Base-by-base conservation (phyloP, 352 stramenopile genomes). In the Pythium periplocum region DNA sequence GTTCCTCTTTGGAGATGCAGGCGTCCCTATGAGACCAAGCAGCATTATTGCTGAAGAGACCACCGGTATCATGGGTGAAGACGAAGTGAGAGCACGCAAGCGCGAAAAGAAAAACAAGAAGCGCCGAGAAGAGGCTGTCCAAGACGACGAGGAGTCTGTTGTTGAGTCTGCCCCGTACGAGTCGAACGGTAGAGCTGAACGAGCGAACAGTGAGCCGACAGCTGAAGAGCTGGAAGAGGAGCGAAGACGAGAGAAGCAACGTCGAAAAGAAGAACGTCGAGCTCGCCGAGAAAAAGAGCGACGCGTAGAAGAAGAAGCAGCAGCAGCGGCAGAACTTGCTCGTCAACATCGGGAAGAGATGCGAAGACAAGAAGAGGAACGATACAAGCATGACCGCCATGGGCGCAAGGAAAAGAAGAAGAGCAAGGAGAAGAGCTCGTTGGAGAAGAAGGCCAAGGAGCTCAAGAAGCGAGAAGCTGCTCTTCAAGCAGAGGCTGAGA, bases 361-460 rank as follows among this genome's bases (percentile, higher is more conserved):
- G 47, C 35, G 36, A 8, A 41, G 32, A 1, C 42, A 43, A 1
- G 58, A 65, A n/a, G 58, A 65, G 46, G 51, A 60, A 43, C 45
- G 57, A 12, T 32, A 48, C 6, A 53, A 57, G 31, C 49, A 62
- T 11, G 59, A 62, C 26, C 53, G 59, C 10, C 48, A 45, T 8
- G 54, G 62, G 30, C 53, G 59, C 1, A 62, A 63, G 35, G 57
- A 68, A 35, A 62, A 62, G 32, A 67, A 62, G 43, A 62, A 62
- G 54, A 41, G 41, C 4, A 62, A 59, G 44, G 51, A 67, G 36
- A 42, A 42, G 38, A 42, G 38, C 38, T 8, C 38, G 12, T 51
- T 58, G 12, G 57, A 59, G 46, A 50, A 55, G 42, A 54, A 53
- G 44, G 53, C 49, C 12, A 52, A 61, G 26, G 55, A 57, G 37